phyloP scores from a whole-genome alignment of 768 basidiomycete genomes.

The Tephrocybe rancida region DNA sequence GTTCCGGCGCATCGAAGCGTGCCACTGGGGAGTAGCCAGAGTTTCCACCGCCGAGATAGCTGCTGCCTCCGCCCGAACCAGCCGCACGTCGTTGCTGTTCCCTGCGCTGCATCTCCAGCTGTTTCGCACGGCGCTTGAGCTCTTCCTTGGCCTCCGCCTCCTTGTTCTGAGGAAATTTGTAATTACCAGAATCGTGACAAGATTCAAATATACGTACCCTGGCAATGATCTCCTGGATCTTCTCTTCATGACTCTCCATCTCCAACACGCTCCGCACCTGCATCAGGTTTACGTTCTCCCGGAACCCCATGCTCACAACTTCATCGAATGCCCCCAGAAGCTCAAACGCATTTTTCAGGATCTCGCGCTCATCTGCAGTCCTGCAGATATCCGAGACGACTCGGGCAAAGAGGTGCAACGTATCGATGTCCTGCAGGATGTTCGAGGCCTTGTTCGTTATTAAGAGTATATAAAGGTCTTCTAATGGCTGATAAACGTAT shows the following conservation, averaged over 20 bases:
- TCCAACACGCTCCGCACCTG: constrained; percentile 80
- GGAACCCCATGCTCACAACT: constrained; percentile 87
- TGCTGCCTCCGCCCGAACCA: constrained; percentile 46
- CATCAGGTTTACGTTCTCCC: constrained; percentile 76
- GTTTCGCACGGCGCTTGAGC: constrained; percentile 95
- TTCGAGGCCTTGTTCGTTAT: constrained; percentile 99
- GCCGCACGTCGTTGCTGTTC: constrained; percentile 87
- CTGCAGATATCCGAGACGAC: constrained; percentile 92
- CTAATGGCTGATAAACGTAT: constrained; percentile 95
- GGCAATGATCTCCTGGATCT: constrained; percentile 98
- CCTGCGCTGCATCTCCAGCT: constrained; percentile 95
- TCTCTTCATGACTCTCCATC: constrained; percentile 93
- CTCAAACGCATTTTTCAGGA: constrained; percentile 89
- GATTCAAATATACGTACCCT: constrained; percentile 53
- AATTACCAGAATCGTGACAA: constrained; percentile 3
- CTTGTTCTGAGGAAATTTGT: constrained; percentile 69
- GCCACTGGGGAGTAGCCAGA: constrained; percentile 74
- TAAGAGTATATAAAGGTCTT: constrained; percentile 95
- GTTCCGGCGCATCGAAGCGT: constrained; percentile 68
- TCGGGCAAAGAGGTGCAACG: constrained; percentile 90
- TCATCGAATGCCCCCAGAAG: constrained; percentile 96
- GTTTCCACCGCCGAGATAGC: constrained; percentile 67
- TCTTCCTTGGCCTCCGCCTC: constrained; percentile 99
- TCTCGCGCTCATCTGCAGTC: constrained; percentile 86
- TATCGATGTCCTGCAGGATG: constrained; percentile 97